phyloP scores from a whole-genome alignment of 208 protist species.

The Leishmania tarentolae region DNA sequence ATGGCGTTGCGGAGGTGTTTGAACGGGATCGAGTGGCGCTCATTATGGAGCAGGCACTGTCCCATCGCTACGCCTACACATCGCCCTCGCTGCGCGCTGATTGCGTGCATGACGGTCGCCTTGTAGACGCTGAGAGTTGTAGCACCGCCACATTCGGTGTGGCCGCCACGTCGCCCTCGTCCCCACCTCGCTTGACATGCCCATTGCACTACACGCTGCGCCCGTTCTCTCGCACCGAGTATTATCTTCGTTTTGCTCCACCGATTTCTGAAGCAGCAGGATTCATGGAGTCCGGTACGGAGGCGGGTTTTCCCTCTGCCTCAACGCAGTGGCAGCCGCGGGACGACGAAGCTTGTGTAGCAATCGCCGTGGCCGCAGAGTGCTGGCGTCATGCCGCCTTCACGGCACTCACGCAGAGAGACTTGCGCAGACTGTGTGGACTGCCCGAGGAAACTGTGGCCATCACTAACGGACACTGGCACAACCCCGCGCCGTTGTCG shows the following conservation, averaged over 20 bases:
- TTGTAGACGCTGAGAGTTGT: not conserved
- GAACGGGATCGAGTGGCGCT: not conserved
- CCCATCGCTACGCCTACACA: slow-evolving; percentile 1
- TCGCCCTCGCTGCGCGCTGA: not conserved
- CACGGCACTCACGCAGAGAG: slow-evolving; percentile 6
- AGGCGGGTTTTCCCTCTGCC: not conserved
- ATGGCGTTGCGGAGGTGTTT: slow-evolving; percentile 46
- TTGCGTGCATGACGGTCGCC: not conserved
- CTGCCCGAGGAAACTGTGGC: not conserved
- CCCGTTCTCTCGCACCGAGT: slow-evolving; percentile 23
- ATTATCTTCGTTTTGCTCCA: not conserved
- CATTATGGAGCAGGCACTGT: slow-evolving; percentile 19
- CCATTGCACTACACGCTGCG: slow-evolving; percentile 31
- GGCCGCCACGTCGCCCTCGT: not conserved
- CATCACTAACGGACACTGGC: not conserved
- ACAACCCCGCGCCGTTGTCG: not conserved
- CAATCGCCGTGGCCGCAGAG: slow-evolving; percentile 14
- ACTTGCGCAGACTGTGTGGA: slow-evolving; percentile 16
- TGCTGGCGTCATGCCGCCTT: slow-evolving; percentile 31
- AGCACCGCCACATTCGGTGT: not conserved
- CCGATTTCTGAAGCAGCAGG: not conserved
- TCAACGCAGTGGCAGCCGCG: slow-evolving; percentile 8
- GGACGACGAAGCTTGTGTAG: slow-evolving; percentile 13
- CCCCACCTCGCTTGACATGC: slow-evolving; percentile 8
- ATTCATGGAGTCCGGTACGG: not conserved